Percentiles rank a stretch among this genome's conserved stretches.
Conservation (phyloP, 1,139 yeast genomes). For the Geotrichum reessii region DNA sequence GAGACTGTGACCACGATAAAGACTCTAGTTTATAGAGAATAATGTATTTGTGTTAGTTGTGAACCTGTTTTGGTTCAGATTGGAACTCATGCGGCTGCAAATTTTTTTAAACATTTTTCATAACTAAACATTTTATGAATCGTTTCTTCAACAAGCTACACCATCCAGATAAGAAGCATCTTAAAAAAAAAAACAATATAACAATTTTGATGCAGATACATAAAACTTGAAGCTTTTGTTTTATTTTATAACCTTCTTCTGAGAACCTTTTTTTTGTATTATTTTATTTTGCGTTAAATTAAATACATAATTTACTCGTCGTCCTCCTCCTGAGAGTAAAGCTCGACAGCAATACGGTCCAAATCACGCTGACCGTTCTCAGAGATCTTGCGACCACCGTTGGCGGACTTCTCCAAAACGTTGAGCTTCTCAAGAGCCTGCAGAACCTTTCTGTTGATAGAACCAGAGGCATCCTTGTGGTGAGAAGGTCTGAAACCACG, state of each 20-base stretch:
- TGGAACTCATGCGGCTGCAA: too few species aligned
- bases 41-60: too few species aligned
- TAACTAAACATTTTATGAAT: too few species aligned
- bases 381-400: conserved; percentile 99
- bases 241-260: background rate
- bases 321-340: conserved; percentile 70
- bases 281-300: conserved; percentile 10
- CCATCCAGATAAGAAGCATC: too few species aligned
- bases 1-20: too few species aligned
- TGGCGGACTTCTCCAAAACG: conserved; percentile 91
- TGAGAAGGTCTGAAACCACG: conserved; percentile 99
- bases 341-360: conserved; percentile 99
- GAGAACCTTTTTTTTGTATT: conserved; percentile 2
- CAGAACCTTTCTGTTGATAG: conserved; percentile 96
- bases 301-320: conserved; percentile 39
- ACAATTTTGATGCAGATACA: background rate
- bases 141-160: too few species aligned
- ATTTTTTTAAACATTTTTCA: too few species aligned
- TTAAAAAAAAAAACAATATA: background rate
- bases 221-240: background rate
- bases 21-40: too few species aligned
- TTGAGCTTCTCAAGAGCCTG: conserved; percentile 98
- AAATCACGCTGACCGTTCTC: conserved; percentile 99
- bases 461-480: conserved; percentile 99
- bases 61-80: too few species aligned